Conservation (phyloP, 164 flowering plant species). For the Pachysandra terminalis region DNA sequence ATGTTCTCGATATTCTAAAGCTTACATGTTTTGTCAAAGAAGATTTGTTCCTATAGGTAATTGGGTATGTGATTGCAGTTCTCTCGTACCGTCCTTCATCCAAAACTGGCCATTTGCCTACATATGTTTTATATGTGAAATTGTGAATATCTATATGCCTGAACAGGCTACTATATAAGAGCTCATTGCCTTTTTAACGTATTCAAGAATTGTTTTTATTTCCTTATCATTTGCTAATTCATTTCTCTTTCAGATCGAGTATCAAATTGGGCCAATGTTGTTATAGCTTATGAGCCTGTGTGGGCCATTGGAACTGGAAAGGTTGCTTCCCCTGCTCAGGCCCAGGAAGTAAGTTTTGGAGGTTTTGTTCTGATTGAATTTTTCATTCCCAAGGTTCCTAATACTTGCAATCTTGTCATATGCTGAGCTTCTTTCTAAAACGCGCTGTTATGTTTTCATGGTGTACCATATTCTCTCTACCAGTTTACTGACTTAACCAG, state of each 20-base stretch:
- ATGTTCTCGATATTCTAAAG: too few relatives aligned
- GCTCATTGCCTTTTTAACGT: background rate
- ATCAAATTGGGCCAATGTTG: slow-evolving; percentile 58
- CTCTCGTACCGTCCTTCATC: background rate
- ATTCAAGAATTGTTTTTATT: background rate
- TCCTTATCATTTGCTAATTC: background rate
- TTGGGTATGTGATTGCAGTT: too few relatives aligned
- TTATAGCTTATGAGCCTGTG: slow-evolving; percentile 88
- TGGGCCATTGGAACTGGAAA: slow-evolving; percentile 98
- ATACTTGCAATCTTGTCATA: too few relatives aligned
- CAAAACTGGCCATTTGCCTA: background rate
- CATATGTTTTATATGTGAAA: background rate
- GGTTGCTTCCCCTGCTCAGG: slow-evolving; percentile 88
- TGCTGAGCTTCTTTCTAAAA: too few relatives aligned
- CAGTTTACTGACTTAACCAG: too few relatives aligned
- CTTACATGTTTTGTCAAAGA: too few relatives aligned
- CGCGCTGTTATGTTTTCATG: too few relatives aligned
- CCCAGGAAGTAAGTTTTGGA: slow-evolving; percentile 73
- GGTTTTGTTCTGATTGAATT: background rate
- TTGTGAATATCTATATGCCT: background rate
- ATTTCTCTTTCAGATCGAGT: slow-evolving; percentile 38
- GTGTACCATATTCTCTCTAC: too few relatives aligned
- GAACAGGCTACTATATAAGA: too few relatives aligned
- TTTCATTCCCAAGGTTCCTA: background rate
- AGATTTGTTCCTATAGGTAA: too few relatives aligned